These are phyloP conservation scores for Atkinsonella texensis DNA, from an alignment of 2,329 filamentous ascomycete species.

Conservation along the genomic window DNA sequence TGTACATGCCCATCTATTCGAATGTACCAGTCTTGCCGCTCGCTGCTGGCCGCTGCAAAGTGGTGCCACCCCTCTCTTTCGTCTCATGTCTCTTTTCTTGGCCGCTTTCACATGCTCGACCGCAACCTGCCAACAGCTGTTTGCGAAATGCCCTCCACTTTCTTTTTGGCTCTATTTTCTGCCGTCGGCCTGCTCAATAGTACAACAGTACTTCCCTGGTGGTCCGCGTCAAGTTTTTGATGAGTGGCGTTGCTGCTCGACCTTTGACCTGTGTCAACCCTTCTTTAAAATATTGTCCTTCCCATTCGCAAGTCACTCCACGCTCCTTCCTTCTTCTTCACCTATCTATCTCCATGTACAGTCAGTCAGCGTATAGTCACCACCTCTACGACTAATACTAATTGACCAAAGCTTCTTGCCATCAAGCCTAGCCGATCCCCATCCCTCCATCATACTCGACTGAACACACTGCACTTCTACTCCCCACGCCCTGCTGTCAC, in stretches of 20 bases:
- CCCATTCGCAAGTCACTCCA: constrained; percentile 1
- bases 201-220: background rate
- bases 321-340: background rate
- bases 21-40: too few species aligned
- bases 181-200: background rate
- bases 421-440: background rate
- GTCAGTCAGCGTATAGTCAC: background rate
- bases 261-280: constrained; percentile 1
- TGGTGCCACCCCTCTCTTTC: background rate
- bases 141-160: background rate
- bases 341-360: background rate
- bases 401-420: background rate
- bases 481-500: background rate
- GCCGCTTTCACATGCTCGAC: constrained; percentile 6
- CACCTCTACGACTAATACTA: background rate
- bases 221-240: constrained; percentile 3
- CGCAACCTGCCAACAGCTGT: background rate
- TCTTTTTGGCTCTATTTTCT: background rate
- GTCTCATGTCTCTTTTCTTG: background rate
- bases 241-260: constrained; percentile 3
- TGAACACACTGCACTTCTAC: too few species aligned
- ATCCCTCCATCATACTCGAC: background rate
- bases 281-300: constrained; percentile 5
- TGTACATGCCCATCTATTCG: too few species aligned
- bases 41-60: too few species aligned